These are phyloP conservation scores for Diaporthe eres DNA, from an alignment of 2,329 filamentous ascomycete genomes.

Conservation along the genomic window DNA sequence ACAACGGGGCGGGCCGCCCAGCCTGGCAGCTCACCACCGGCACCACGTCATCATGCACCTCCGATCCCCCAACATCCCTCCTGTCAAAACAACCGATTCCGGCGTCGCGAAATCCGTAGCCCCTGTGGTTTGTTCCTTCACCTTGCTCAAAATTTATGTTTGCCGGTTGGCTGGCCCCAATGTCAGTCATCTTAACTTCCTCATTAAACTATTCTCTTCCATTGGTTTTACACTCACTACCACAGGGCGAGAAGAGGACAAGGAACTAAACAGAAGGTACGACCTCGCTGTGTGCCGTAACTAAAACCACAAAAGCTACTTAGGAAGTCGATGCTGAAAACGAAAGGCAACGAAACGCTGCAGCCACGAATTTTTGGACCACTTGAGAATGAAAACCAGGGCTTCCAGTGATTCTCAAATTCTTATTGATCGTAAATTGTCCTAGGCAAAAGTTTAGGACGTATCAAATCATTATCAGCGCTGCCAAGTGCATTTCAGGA, in stretches of 20 bases:
- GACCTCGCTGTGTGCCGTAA: too few relatives aligned
- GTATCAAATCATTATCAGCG: background rate
- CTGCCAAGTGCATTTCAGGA: background rate
- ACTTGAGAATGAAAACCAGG: background rate
- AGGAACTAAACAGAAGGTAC: background rate
- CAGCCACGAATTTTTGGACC: background rate
- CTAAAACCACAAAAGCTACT: too few relatives aligned
- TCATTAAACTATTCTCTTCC: too few relatives aligned
- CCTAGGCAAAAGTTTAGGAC: background rate
- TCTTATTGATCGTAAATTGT: background rate
- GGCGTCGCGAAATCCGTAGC: background rate
- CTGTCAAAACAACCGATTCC: background rate
- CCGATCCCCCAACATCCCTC: too few relatives aligned
- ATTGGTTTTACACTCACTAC: too few relatives aligned
- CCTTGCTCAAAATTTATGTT: rapidly evolving
- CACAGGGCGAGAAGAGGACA: background rate
- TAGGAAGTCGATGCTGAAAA: background rate
- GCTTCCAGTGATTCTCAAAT: background rate
- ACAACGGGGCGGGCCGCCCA: background rate
- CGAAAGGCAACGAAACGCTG: background rate
- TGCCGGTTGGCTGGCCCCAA: too few relatives aligned
- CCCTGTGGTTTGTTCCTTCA: background rate
- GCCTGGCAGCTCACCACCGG: background rate
- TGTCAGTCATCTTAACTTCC: too few relatives aligned
- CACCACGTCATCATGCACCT: background rate